Percentiles rank a stretch among this genome's conserved stretches.
Evolutionary conservation across 202 grass and related monocot species (phyloP).

Genomic region (Schoenoplectus triqueter): DNA sequence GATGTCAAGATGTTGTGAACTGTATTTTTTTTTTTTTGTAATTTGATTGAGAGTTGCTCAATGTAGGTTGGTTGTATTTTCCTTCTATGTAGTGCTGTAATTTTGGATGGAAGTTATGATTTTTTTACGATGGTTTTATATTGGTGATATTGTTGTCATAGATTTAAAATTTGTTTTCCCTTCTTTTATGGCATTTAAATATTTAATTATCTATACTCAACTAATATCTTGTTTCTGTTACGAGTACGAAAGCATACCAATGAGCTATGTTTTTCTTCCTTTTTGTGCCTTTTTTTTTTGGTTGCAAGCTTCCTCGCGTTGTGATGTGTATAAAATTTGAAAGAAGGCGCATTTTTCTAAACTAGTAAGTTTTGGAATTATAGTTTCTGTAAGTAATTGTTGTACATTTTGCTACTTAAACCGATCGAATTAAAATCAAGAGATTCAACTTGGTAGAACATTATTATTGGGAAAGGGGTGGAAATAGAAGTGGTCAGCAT

Average conservation of each 20-base stretch:
- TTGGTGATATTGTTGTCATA: conserved; percentile 21
- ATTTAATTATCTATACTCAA: conserved; percentile 1
- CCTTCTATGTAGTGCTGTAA: conserved; percentile 26
- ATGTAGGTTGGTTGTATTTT: conserved; percentile 38
- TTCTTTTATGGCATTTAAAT: not conserved
- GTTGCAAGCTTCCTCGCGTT: not conserved
- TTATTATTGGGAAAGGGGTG: not conserved
- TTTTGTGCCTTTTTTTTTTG: not conserved
- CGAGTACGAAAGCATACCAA: not conserved
- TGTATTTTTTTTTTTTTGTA: conserved; percentile 36
- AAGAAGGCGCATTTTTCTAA: not conserved
- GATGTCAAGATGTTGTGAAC: conserved; percentile 44
- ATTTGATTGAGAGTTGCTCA: conserved; percentile 20
- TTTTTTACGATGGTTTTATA: not conserved
- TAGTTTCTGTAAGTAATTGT: not conserved
- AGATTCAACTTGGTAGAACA: not conserved
- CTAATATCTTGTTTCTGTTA: conserved; percentile 13
- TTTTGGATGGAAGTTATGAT: conserved; percentile 29
- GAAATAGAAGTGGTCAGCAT: not conserved
- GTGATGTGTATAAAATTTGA: not conserved
- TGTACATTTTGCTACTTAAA: not conserved
- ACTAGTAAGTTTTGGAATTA: too few relatives aligned
- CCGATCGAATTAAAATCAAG: not conserved
- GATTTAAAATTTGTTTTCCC: not conserved
- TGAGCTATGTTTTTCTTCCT: not conserved